Percentiles rank a stretch among this genome's conserved stretches.
phyloP scores from a whole-genome alignment of 2,329 filamentous ascomycete genomes.

The Pochonia chlamydosporia region DNA sequence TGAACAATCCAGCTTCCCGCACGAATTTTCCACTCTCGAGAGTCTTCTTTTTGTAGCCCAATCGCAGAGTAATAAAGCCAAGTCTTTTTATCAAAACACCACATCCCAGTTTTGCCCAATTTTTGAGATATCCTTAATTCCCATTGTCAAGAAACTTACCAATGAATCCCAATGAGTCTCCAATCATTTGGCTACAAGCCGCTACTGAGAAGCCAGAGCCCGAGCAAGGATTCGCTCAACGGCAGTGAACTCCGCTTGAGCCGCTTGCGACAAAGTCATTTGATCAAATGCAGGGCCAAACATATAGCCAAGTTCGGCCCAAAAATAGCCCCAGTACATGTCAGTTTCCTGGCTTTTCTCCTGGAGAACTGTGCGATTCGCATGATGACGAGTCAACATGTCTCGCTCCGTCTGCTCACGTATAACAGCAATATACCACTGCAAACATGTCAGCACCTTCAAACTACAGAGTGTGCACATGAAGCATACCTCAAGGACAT shows the following conservation, averaged over 20 bases:
- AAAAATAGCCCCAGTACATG: slow-evolving; percentile 48
- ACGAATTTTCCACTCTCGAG: too few relatives aligned
- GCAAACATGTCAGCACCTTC: slow-evolving; percentile 11
- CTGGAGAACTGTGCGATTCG: slow-evolving; percentile 34
- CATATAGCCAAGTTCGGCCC: slow-evolving; percentile 39
- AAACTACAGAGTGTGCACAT: background rate
- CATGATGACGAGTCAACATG: slow-evolving; percentile 32
- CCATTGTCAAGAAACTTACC: background rate
- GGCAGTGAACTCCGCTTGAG: slow-evolving; percentile 39
- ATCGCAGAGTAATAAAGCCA: background rate
- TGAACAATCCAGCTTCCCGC: background rate
- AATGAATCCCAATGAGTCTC: background rate
- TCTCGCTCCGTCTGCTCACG: slow-evolving; percentile 44
- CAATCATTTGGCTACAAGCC: background rate
- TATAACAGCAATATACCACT: slow-evolving; percentile 54
- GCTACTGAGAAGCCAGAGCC: slow-evolving; percentile 21
- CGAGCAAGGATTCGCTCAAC: slow-evolving; percentile 44
- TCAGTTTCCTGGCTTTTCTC: slow-evolving; percentile 27
- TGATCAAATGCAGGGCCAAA: slow-evolving; percentile 36
- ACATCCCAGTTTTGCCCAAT: background rate
- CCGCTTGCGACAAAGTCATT: slow-evolving; percentile 42
- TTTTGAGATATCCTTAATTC: background rate
- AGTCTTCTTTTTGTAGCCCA: too few relatives aligned
- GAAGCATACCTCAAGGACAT: slow-evolving; percentile 47
- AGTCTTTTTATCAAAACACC: background rate